These are phyloP conservation scores for Glycine latifolia DNA, from an alignment of 306 rosid species.

Conservation along the genomic window DNA sequence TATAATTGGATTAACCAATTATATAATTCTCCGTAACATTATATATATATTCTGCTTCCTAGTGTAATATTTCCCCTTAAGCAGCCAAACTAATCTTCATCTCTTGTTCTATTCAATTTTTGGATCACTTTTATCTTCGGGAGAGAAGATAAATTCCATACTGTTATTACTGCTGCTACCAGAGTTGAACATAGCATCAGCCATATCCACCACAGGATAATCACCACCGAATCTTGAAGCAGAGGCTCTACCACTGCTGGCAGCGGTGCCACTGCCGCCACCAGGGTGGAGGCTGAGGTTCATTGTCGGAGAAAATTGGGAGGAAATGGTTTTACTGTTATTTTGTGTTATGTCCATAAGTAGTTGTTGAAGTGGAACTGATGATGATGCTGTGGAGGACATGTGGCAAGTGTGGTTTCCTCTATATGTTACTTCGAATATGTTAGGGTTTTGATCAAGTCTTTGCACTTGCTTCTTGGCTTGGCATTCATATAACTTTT, in stretches of 20 bases:
- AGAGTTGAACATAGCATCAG: slow-evolving; percentile 73
- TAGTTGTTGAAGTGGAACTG: slow-evolving; percentile 46
- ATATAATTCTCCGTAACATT: neutral
- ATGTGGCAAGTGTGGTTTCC: slow-evolving; percentile 70
- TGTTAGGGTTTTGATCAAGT: slow-evolving; percentile 55
- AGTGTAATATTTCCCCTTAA: neutral
- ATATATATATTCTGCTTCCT: neutral
- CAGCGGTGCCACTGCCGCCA: too few relatives aligned
- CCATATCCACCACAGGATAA: slow-evolving; percentile 66
- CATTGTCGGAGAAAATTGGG: slow-evolving; percentile 25
- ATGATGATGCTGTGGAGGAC: slow-evolving; percentile 80
- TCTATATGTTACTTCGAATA: slow-evolving; percentile 63
- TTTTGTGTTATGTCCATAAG: slow-evolving; percentile 33
- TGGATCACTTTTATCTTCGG: slow-evolving; percentile 45
- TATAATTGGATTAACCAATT: neutral
- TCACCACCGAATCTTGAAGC: slow-evolving; percentile 38
- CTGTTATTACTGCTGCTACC: slow-evolving; percentile 64
- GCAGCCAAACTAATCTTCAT: neutral
- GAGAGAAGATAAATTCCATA: slow-evolving; percentile 69
- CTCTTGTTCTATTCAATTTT: slow-evolving; percentile 45
- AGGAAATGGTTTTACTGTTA: neutral
- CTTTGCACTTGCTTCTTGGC: slow-evolving; percentile 84
- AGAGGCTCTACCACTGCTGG: neutral
- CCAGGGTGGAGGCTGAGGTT: neutral
- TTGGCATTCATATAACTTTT: slow-evolving; percentile 65